Conservation (phyloP, 306 rosid species). For the Cercis canadensis region DNA sequence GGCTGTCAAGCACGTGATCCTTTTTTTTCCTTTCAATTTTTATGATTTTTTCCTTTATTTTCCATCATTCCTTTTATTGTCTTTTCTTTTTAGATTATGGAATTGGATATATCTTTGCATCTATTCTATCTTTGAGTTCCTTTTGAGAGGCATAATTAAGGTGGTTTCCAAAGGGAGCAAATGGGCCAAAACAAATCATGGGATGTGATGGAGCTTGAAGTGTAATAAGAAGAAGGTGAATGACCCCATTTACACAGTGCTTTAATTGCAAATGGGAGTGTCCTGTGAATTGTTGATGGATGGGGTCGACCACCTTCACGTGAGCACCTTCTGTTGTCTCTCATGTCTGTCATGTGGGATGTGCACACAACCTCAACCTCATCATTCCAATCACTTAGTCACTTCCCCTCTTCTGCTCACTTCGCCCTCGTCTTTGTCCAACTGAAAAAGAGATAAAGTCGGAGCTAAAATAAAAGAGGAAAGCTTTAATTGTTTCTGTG, state of each 20-base stretch:
- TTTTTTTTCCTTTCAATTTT: too few species aligned
- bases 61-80: slow-evolving; percentile 1
- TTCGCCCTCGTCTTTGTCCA: slow-evolving; percentile 34
- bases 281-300: too few species aligned
- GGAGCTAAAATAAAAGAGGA: background rate
- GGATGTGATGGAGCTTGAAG: slow-evolving; percentile 20
- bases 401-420: too few species aligned
- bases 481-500: slow-evolving; percentile 27
- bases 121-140: slow-evolving; percentile 17
- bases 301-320: too few species aligned
- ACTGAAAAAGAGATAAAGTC: slow-evolving; percentile 26
- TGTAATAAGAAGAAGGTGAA: background rate
- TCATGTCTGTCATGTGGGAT: slow-evolving; percentile 51
- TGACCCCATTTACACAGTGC: background rate
- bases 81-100: slow-evolving; percentile 23
- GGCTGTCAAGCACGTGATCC: slow-evolving; percentile 32
- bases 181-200: slow-evolving; percentile 41
- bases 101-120: slow-evolving; percentile 23
- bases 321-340: slow-evolving; percentile 67
- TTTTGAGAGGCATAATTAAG: slow-evolving; percentile 35
- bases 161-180: slow-evolving; percentile 30
- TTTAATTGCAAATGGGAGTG: slow-evolving; percentile 34
- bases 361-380: slow-evolving; percentile 32
- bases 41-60: slow-evolving; percentile 1
- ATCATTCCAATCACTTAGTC: slow-evolving; percentile 36